phyloP scores from a whole-genome alignment of 495 filamentous ascomycete genomes.

The Lindgomyces ingoldianus region DNA sequence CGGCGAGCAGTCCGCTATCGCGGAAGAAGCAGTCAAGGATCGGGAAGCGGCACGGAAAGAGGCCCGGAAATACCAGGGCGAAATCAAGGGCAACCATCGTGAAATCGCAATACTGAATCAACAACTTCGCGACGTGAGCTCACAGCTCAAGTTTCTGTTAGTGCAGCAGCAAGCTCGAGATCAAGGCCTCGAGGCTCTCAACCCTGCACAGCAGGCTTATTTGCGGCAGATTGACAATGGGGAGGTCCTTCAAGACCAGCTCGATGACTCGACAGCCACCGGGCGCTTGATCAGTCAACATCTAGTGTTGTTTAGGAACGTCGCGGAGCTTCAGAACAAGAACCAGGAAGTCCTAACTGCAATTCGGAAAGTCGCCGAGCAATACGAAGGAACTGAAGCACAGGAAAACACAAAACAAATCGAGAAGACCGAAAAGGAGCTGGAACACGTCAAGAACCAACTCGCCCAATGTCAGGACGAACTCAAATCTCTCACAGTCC shows the following conservation, averaged over 20 bases:
- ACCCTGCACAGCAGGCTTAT: conserved; percentile 61
- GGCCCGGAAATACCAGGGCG: conserved; percentile 70
- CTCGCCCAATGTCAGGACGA: conserved; percentile 67
- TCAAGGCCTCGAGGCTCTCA: conserved; percentile 72
- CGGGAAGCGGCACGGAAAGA: conserved; percentile 59
- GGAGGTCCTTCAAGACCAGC: conserved; percentile 59
- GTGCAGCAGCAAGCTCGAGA: conserved; percentile 77
- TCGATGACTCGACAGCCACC: conserved; percentile 75
- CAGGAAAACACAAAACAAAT: conserved; percentile 66
- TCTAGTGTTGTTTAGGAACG: conserved; percentile 77
- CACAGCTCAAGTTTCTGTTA: conserved; percentile 84
- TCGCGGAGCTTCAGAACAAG: conserved; percentile 83
- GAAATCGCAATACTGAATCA: conserved; percentile 80
- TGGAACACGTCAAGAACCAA: conserved; percentile 66
- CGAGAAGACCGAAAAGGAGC: conserved; percentile 70
- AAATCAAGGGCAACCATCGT: conserved; percentile 66
- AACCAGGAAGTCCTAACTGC: conserved; percentile 80
- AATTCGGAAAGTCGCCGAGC: conserved; percentile 77
- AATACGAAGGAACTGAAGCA: conserved; percentile 90
- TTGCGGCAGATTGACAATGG: conserved; percentile 74
- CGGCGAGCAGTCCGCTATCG: conserved; percentile 73
- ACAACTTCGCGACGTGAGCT: conserved; percentile 85
- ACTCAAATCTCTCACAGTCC: conserved; percentile 71
- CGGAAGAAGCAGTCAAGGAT: conserved; percentile 58
- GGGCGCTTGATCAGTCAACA: conserved; percentile 83